These are phyloP conservation scores for Backusella sp. DNA, from an alignment of 192 early-diverging fungal genomes.

Conservation along the genomic window DNA sequence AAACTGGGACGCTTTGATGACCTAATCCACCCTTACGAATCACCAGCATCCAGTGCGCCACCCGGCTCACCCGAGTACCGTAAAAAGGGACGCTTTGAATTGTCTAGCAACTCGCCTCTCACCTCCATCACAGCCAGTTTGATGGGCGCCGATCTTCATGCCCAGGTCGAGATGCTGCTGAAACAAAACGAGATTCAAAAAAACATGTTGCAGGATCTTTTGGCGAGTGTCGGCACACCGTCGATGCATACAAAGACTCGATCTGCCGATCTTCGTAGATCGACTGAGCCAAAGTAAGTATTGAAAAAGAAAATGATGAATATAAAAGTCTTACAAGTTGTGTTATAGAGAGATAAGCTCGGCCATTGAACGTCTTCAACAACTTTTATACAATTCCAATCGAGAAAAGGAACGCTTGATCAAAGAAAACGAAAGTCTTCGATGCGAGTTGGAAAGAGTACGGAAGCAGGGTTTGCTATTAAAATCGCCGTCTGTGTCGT, in stretches of 20 bases:
- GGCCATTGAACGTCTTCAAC: conserved; percentile 11
- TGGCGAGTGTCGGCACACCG: background rate
- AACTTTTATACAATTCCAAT: background rate
- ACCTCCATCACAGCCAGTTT: background rate
- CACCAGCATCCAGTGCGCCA: background rate
- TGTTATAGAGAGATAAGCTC: background rate
- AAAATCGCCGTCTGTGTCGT: background rate
- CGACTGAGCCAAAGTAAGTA: background rate
- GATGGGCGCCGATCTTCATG: conserved; percentile 8
- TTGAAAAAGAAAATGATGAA: no score
- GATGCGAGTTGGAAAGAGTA: conserved; percentile 14
- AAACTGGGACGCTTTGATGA: conserved; percentile 1
- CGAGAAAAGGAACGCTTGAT: conserved; percentile 14
- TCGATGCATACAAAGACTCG: background rate
- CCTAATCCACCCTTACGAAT: background rate
- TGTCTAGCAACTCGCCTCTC: background rate
- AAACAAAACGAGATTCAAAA: conserved; percentile 51
- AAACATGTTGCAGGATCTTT: conserved; percentile 35
- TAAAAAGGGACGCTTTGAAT: conserved; percentile 37
- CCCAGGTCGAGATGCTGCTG: conserved; percentile 41
- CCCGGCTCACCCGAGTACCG: conserved; percentile 18
- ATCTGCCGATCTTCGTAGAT: conserved; percentile 8
- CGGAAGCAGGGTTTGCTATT: background rate
- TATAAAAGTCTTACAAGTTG: no score
- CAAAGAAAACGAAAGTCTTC: conserved; percentile 19